Evolutionary conservation across 305 asterid species (phyloP).

Genomic region (Fraxinus floribunda): DNA sequence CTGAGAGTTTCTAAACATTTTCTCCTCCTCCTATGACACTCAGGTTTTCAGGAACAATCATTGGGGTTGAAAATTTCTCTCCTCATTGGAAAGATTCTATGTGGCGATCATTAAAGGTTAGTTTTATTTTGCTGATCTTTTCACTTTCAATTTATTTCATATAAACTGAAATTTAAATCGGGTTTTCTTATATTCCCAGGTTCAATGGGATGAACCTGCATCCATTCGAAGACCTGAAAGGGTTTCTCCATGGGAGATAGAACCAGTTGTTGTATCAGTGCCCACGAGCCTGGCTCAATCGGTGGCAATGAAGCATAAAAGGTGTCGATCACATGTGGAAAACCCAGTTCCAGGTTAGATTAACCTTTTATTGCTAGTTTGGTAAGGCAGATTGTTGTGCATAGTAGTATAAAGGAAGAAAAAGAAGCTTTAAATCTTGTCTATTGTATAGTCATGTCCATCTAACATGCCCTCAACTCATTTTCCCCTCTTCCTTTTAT

Average conservation of each 20-base stretch:
- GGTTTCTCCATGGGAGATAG: conserved; percentile 99
- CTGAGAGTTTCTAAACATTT: background rate
- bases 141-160: background rate
- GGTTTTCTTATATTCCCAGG: conserved; percentile 42
- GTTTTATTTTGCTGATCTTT: conserved; percentile 10
- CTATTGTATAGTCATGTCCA: background rate
- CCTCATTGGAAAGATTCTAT: conserved; percentile 70
- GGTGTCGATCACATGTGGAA: conserved; percentile 61
- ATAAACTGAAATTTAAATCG: background rate
- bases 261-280: conserved; percentile 66
- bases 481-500: background rate
- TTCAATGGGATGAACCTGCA: conserved; percentile 96
- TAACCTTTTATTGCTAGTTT: background rate
- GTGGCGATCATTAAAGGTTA: conserved; percentile 91
- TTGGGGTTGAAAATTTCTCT: conserved; percentile 77
- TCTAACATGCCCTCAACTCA: background rate
- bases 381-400: background rate
- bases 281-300: conserved; percentile 53
- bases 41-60: conserved; percentile 90
- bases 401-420: background rate
- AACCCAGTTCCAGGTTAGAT: conserved; percentile 53
- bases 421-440: background rate
- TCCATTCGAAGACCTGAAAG: conserved; percentile 71
- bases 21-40: conserved; percentile 1
- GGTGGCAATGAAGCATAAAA: conserved; percentile 51